These are phyloP conservation scores for Coemansia sp. DNA, from an alignment of 192 early-diverging fungal species.

Conservation along the genomic window DNA sequence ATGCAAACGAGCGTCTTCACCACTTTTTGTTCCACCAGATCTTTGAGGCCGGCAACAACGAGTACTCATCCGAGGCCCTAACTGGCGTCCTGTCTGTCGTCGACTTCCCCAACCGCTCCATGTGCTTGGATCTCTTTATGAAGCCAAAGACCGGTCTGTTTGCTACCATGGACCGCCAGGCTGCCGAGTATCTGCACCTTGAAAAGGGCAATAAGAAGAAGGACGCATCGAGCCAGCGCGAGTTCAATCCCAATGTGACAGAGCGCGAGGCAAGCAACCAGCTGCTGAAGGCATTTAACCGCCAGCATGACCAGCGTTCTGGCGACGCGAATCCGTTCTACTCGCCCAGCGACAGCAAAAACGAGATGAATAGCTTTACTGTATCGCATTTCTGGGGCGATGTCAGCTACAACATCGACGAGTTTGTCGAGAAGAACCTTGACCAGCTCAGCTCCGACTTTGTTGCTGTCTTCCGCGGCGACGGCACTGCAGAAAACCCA, in stretches of 20 bases:
- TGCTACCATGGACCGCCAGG: constrained; percentile 70
- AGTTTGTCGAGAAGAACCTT: constrained; percentile 77
- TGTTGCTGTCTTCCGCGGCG: constrained; percentile 79
- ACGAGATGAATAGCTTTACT: constrained; percentile 53
- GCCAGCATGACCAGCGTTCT: constrained; percentile 37
- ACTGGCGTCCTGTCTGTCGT: constrained; percentile 45
- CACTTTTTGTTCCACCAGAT: constrained; percentile 69
- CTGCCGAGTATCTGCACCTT: constrained; percentile 38
- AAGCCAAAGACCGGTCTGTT: constrained; percentile 70
- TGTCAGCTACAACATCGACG: constrained; percentile 72
- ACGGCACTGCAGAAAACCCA: constrained; percentile 48
- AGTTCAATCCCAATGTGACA: constrained; percentile 37
- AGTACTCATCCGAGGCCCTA: constrained; percentile 65
- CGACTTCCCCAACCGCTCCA: constrained; percentile 62
- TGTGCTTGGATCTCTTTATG: constrained; percentile 72
- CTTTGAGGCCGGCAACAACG: constrained; percentile 66
- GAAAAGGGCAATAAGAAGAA: constrained; percentile 32
- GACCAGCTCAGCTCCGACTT: constrained; percentile 83
- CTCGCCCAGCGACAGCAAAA: constrained; percentile 51
- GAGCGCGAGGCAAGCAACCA: constrained; percentile 50
- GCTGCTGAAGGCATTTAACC: constrained; percentile 51
- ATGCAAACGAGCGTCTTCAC: constrained; percentile 86
- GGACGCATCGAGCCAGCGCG: constrained; percentile 23
- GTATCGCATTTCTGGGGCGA: constrained; percentile 53
- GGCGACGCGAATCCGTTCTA: constrained; percentile 44